Evolutionary conservation across 495 filamentous ascomycete genomes (phyloP).

Genomic region (Tuber borchii): DNA sequence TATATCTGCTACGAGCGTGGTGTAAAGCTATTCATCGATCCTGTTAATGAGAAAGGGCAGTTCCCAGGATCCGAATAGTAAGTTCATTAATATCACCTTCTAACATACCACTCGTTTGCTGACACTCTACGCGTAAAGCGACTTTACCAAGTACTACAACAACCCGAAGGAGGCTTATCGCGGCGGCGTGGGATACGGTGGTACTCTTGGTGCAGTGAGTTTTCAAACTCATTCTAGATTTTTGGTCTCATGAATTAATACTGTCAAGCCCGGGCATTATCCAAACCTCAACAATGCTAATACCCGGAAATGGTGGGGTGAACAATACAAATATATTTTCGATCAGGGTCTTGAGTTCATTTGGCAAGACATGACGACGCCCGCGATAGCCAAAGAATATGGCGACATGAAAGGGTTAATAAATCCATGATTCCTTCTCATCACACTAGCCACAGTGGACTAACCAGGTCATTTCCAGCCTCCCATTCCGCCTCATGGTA

Average conservation of each 20-base stretch:
- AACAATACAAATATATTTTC: constrained; percentile 38
- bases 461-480: background rate
- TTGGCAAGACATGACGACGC: constrained; percentile 42
- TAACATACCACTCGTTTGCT: background rate
- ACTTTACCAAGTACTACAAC: constrained; percentile 45
- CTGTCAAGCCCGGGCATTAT: constrained; percentile 27
- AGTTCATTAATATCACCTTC: background rate
- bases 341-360: constrained; percentile 38
- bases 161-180: constrained; percentile 22
- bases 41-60: constrained; percentile 21
- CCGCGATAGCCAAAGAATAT: constrained; percentile 26
- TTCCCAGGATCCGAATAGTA: constrained; percentile 26
- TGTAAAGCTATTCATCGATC: constrained; percentile 16
- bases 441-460: background rate
- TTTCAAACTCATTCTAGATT: background rate
- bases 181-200: constrained; percentile 35
- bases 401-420: constrained; percentile 32
- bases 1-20: constrained; percentile 28
- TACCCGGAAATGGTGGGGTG: constrained; percentile 25
- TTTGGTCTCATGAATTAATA: background rate
- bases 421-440: background rate
- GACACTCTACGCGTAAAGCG: constrained; percentile 38
- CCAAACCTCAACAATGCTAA: constrained; percentile 28
- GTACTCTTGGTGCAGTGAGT: constrained; percentile 14
- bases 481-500: constrained; percentile 17